Percentiles rank a stretch among this genome's conserved stretches.
Conservation (phyloP, 495 filamentous ascomycete genomes). For the Penicillium canariense region DNA sequence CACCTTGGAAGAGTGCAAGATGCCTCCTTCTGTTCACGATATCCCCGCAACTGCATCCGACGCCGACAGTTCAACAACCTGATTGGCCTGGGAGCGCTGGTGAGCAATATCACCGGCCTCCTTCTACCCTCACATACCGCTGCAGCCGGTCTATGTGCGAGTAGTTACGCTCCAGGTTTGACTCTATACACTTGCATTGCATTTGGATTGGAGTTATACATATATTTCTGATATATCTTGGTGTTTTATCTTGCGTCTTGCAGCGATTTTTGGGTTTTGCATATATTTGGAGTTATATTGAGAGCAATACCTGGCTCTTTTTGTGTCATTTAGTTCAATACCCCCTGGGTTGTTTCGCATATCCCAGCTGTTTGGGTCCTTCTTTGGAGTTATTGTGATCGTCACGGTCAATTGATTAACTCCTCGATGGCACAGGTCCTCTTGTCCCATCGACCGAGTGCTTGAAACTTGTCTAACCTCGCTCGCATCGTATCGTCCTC, state of each 20-base stretch:
- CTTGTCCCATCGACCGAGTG: conserved; percentile 25
- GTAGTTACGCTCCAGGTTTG: conserved; percentile 1
- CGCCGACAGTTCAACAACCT: conserved; percentile 23
- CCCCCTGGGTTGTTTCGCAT: conserved; percentile 15
- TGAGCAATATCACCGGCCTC: not conserved
- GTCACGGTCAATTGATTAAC: conserved; percentile 25
- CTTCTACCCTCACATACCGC: not conserved
- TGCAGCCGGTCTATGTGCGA: not conserved
- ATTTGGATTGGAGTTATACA: conserved; percentile 5
- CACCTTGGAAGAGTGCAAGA: conserved; percentile 18
- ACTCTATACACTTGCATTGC: no score
- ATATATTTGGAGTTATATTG: conserved; percentile 7
- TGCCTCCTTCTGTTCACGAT: conserved; percentile 14
- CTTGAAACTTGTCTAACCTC: conserved; percentile 20
- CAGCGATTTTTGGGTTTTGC: conserved; percentile 12
- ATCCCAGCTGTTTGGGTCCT: conserved; percentile 9
- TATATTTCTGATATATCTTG: not conserved
- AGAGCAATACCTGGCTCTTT: conserved; percentile 11
- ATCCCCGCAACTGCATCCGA: conserved; percentile 30
- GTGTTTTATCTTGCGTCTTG: conserved; percentile 11
- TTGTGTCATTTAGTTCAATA: conserved; percentile 23
- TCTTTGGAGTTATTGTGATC: conserved; percentile 6
- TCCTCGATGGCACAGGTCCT: conserved; percentile 21
- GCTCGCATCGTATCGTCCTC: conserved; percentile 8
- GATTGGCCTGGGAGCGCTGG: not conserved